A percentile compares a stretch with the other conserved stretches of the same genome.
phyloP scores from a whole-genome alignment of 768 basidiomycete genomes.

The Calocera cornea region DNA sequence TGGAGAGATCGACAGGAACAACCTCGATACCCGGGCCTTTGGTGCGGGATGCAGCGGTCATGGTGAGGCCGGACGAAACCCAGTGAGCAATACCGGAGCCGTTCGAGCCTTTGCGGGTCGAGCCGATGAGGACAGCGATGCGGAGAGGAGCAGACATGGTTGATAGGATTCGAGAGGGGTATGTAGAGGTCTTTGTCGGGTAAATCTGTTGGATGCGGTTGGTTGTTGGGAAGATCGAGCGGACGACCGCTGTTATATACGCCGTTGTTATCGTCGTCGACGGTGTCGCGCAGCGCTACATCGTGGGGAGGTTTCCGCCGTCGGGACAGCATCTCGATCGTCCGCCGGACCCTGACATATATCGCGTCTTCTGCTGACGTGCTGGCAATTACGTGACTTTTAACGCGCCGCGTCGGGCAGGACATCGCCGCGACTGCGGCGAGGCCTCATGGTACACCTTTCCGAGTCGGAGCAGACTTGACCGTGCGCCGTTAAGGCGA shows the following conservation, averaged over 20 bases:
- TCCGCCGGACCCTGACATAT: background rate
- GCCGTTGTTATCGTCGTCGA: background rate
- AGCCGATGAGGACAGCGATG: background rate
- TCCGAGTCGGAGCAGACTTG: too few species aligned
- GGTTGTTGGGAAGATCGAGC: background rate
- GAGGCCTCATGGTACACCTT: too few species aligned
- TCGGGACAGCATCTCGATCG: background rate
- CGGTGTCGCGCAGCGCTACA: background rate
- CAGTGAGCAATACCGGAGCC: background rate
- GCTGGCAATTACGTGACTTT: too few species aligned
- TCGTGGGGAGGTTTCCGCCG: background rate
- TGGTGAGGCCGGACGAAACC: background rate
- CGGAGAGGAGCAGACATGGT: background rate
- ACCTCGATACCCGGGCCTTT: background rate
- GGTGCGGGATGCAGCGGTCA: background rate
- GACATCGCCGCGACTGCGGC: too few species aligned
- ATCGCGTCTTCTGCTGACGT: background rate
- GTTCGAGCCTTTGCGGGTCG: conserved; percentile 1
- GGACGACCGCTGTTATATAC: background rate
- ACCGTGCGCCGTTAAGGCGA: too few species aligned
- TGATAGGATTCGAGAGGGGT: background rate
- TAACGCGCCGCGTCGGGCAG: too few species aligned
- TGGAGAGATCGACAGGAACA: background rate
- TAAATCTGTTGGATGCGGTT: background rate
- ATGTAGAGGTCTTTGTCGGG: background rate